Conservation (phyloP, 1,284 basidiomycete species). For the Heimioporus punctisporus region DNA sequence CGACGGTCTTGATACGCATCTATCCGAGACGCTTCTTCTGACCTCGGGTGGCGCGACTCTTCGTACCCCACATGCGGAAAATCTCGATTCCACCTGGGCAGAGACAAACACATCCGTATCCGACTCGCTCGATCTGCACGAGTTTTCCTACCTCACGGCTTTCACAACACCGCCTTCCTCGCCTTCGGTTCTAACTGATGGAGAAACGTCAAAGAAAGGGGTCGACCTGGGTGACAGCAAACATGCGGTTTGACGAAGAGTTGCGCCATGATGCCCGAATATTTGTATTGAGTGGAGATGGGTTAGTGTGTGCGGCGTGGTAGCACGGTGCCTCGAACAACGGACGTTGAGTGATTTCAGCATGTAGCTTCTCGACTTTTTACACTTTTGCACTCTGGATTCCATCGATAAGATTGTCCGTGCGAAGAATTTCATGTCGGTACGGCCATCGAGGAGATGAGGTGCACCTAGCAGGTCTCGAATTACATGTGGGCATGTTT, state of each 20-base stretch:
- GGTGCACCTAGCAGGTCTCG: neutral
- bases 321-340: constrained; percentile 2
- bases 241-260: constrained; percentile 13
- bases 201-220: constrained; percentile 10
- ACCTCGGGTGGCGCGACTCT: constrained; percentile 11
- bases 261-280: constrained; percentile 3
- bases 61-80: constrained; percentile 1
- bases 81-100: constrained; percentile 14
- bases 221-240: constrained; percentile 8
- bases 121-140: constrained; percentile 28
- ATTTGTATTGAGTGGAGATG: constrained; percentile 10
- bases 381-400: constrained; percentile 1
- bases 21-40: constrained; percentile 4
- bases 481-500: constrained; percentile 17
- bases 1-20: neutral
- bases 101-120: constrained; percentile 15
- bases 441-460: constrained; percentile 1
- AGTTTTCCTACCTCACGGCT: constrained; percentile 35
- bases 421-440: neutral
- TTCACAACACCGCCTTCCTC: constrained; percentile 34
- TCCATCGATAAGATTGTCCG: constrained; percentile 27
- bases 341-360: constrained; percentile 2
- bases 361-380: constrained; percentile 19
- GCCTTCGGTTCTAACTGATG: constrained; percentile 18
- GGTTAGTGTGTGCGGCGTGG: too few species aligned